These are phyloP conservation scores for Gastrolobium villosum DNA, from an alignment of 306 rosid genomes.

Conservation along the genomic window DNA sequence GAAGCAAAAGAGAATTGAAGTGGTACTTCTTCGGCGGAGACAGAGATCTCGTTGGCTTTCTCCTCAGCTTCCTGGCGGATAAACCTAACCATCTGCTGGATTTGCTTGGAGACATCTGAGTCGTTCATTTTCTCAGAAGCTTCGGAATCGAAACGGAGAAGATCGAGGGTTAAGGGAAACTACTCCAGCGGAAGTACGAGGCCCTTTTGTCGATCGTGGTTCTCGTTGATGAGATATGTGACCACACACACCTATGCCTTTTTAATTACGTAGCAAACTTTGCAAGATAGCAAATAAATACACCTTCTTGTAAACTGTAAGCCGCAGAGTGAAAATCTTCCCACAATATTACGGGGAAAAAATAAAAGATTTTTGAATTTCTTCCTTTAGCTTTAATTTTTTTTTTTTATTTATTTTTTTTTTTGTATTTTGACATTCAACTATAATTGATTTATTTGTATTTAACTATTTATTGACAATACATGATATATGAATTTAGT, in stretches of 20 bases:
- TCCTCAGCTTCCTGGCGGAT: constrained; percentile 99
- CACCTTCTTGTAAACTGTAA: too few species aligned
- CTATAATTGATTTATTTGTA: too few species aligned
- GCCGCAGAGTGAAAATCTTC: too few species aligned
- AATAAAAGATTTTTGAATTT: too few species aligned
- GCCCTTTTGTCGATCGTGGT: constrained; percentile 40
- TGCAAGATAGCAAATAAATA: too few species aligned
- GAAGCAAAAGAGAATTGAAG: constrained; percentile 7
- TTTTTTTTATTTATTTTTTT: too few species aligned
- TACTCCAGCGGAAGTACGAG: constrained; percentile 21
- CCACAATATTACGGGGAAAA: too few species aligned
- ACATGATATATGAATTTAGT: too few species aligned
- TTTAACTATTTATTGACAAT: too few species aligned
- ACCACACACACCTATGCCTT: constrained; percentile 16
- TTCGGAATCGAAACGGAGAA: constrained; percentile 53
- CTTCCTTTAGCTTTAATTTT: too few species aligned
- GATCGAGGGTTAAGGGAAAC: constrained; percentile 48
- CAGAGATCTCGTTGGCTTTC: constrained; percentile 99
- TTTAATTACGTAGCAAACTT: not conserved
- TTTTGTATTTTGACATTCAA: too few species aligned
- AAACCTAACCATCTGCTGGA: constrained; percentile 99
- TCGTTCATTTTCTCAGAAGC: constrained; percentile 76
- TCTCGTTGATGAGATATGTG: constrained; percentile 36
- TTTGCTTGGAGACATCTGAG: constrained; percentile 96
- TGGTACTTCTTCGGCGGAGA: constrained; percentile 92